Evolutionary conservation across 208 protist species (phyloP), one percentile per base, ranked within the genome.

Genomic region (Trypanosoma platydactyli): DNA sequence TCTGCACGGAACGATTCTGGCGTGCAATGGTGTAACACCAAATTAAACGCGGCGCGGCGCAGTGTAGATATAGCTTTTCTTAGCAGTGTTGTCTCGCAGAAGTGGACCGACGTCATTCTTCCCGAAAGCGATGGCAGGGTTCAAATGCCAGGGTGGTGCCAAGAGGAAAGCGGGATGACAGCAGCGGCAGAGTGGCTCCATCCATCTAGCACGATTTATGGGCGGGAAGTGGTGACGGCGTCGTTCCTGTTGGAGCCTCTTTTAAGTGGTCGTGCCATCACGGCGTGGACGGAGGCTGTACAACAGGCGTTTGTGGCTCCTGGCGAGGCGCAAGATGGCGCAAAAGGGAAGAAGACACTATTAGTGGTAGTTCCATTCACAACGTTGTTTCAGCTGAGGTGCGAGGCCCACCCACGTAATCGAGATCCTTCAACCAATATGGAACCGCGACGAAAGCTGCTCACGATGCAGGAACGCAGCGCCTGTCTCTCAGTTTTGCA

Each of bases 391-490:
- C 64, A 68, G 25, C 54, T 94, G 13, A 86, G 89, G 48, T 60
- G 49, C 15, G 80, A 83, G 25, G 84, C 82, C 15, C 79, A 83
- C 64, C 67, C 76, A 54, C 74, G 69, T 24, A 45, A 56, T 18
- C 3, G 16, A 12, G 33, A n/a, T 18, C 20, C 50, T 35, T 50
- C 18, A 35, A 41, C 53, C 1, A 5, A 57, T 11, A n/a, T 35
- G 22, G 9, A 42, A 46, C 29, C 15, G 12, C 58, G 44, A 61
- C 59, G 22, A 30, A 16, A 24, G 9, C 42, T n/a, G 13, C 69
- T 22, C 64, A 86, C 83, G 0, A 61, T 90, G 33, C 88, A 94
- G 40, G 84, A 89, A 55, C 88, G 88, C n/a, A 71, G 68, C 18
- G 80, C 81, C 5, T 74, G 84, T 25, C 73, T 83, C 27, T 56